Conservation (phyloP, 108 stramenopile genomes). For the Heterococcus sp. region DNA sequence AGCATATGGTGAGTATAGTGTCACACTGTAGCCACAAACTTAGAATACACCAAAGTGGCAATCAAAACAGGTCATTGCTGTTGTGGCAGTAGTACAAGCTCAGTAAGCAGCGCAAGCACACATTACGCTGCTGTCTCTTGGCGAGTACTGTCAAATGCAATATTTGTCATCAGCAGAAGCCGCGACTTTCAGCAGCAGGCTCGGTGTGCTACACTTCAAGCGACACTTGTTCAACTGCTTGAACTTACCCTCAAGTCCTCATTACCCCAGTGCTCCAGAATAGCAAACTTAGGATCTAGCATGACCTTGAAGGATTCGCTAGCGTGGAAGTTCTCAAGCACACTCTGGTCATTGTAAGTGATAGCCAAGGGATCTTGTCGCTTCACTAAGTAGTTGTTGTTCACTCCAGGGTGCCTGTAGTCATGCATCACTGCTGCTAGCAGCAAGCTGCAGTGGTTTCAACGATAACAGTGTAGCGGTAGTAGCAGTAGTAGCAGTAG, state of each 20-base stretch:
- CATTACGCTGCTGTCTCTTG: no score
- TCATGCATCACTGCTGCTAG: conserved; percentile 64
- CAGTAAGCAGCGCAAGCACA: no score
- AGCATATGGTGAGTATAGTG: conserved; percentile 1
- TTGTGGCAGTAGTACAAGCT: no score
- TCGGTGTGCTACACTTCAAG: neutral
- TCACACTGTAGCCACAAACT: neutral
- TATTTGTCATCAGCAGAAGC: no score
- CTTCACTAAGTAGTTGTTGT: conserved; percentile 59
- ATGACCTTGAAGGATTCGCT: conserved; percentile 51
- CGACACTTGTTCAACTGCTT: neutral
- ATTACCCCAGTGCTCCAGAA: conserved; percentile 6
- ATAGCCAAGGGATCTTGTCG: conserved; percentile 50
- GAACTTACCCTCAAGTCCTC: neutral
- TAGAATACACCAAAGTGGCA: neutral
- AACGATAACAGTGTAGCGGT: neutral
- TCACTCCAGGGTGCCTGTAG: conserved; percentile 64
- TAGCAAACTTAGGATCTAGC: conserved; percentile 14
- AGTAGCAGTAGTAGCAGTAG: neutral
- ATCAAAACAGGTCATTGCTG: no score
- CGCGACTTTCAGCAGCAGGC: no score
- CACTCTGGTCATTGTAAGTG: conserved; percentile 52
- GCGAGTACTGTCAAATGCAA: no score
- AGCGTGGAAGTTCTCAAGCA: conserved; percentile 64
- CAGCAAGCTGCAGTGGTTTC: conserved; percentile 13